These are phyloP conservation scores for Eragrostis tef DNA, from an alignment of 202 grass and related monocot genomes.

Conservation along the genomic window DNA sequence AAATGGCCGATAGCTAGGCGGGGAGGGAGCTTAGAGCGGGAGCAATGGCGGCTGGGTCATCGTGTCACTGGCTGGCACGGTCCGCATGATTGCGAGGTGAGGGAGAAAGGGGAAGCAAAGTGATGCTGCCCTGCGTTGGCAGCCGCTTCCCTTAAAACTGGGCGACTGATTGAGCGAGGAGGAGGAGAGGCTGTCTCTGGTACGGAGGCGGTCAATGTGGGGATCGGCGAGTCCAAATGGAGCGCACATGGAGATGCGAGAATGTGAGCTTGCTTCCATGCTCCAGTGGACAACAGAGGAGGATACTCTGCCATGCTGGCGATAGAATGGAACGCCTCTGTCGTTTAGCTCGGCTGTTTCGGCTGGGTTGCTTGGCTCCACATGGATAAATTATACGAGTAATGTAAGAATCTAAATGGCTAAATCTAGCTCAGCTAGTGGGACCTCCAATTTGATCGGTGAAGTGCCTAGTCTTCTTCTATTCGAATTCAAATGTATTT, in stretches of 20 bases:
- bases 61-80: not conserved
- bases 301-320: not conserved
- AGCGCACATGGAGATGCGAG: constrained; percentile 15
- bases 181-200: constrained; percentile 37
- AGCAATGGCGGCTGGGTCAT: not conserved
- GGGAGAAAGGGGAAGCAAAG: constrained; percentile 9
- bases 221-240: constrained; percentile 48
- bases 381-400: not conserved
- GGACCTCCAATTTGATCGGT: too few species aligned
- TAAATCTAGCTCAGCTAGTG: too few species aligned
- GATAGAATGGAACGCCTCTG: not conserved
- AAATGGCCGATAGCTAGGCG: not conserved
- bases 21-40: not conserved
- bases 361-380: not conserved
- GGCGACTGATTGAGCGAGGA: not conserved
- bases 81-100: constrained; percentile 11
- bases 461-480: too few species aligned
- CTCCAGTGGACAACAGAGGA: constrained; percentile 12
- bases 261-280: constrained; percentile 17
- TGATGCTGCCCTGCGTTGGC: constrained; percentile 19
- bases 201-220: constrained; percentile 46
- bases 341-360: not conserved
- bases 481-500: too few species aligned
- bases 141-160: not conserved
- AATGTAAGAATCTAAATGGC: too few species aligned